A percentile compares a stretch with the other conserved stretches of the same genome.
These are phyloP conservation scores for Avena sativa DNA, from an alignment of 176 grass and related monocot species.

Conservation along the genomic window DNA sequence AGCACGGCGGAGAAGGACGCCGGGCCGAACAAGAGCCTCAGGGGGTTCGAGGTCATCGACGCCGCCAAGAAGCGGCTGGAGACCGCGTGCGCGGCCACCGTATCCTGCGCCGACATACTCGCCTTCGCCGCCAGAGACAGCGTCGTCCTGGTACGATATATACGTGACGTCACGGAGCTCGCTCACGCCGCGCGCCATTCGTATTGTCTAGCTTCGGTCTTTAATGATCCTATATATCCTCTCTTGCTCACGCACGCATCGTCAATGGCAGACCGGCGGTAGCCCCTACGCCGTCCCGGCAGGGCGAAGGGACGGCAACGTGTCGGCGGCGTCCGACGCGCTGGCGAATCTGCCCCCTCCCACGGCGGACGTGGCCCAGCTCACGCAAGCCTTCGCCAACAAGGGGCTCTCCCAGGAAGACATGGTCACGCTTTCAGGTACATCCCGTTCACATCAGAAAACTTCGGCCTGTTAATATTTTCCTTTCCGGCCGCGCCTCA, in stretches of 20 bases:
- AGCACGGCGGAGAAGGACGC: conserved; percentile 69
- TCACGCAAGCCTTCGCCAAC: conserved; percentile 47
- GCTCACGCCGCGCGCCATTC: too few species aligned
- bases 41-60: conserved; percentile 61
- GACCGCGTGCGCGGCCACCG: conserved; percentile 46
- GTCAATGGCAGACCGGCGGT: conserved; percentile 54
- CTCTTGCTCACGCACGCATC: not conserved
- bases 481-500: not conserved
- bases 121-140: conserved; percentile 76
- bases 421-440: conserved; percentile 78
- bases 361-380: conserved; percentile 16
- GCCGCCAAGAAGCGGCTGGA: conserved; percentile 58
- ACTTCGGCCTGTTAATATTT: not conserved
- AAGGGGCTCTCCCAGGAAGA: conserved; percentile 67
- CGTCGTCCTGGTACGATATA: conserved; percentile 51
- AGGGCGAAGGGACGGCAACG: conserved; percentile 66
- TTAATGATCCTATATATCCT: too few species aligned
- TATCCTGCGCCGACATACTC: conserved; percentile 76
- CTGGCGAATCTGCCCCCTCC: conserved; percentile 47
- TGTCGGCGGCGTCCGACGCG: conserved; percentile 47
- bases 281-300: conserved; percentile 65
- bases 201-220: not conserved
- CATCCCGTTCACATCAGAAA: not conserved
- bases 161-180: not conserved
- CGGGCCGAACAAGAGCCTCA: conserved; percentile 56